Conservation (phyloP, 2,329 filamentous ascomycete genomes). For the Paraphaeosphaeria minitans region DNA sequence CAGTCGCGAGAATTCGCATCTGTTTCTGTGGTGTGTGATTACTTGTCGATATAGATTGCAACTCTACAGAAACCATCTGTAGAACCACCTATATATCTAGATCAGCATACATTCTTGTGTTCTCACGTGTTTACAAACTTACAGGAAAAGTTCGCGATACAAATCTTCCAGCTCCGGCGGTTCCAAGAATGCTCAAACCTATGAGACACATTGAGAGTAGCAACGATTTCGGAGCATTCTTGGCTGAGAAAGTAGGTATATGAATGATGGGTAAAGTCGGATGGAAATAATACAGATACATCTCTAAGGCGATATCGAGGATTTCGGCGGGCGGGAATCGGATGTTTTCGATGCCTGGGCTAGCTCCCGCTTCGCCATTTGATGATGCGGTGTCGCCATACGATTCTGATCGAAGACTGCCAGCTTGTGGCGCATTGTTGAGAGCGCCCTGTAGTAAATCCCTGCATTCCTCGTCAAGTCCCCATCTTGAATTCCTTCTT, state of each 20-base stretch:
- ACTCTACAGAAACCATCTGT: constrained; percentile 50
- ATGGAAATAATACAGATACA: constrained; percentile 61
- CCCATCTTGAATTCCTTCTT: constrained; percentile 43
- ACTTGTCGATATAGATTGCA: constrained; percentile 50
- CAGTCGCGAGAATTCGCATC: constrained; percentile 55
- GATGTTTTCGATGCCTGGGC: constrained; percentile 36
- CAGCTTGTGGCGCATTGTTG: constrained; percentile 31
- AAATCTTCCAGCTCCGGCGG: constrained; percentile 57
- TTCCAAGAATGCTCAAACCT: constrained; percentile 58
- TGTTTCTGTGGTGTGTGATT: constrained; percentile 49
- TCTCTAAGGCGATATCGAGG: constrained; percentile 59
- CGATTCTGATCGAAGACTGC: constrained; percentile 30
- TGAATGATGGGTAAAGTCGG: constrained; percentile 60
- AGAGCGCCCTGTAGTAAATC: constrained; percentile 46
- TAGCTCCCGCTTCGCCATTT: constrained; percentile 34
- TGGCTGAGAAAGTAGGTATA: constrained; percentile 58
- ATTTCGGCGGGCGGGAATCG: constrained; percentile 58
- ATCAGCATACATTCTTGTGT: constrained; percentile 2
- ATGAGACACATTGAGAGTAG: constrained; percentile 60
- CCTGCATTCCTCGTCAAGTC: constrained; percentile 45
- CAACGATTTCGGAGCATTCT: constrained; percentile 53
- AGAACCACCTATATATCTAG: constrained; percentile 32
- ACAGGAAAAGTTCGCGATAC: constrained; percentile 54
- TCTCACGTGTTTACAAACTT: constrained; percentile 9
- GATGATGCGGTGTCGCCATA: constrained; percentile 40